phyloP scores from a whole-genome alignment of 1,284 basidiomycete species.

The Austroboletus novae-zelandiae region DNA sequence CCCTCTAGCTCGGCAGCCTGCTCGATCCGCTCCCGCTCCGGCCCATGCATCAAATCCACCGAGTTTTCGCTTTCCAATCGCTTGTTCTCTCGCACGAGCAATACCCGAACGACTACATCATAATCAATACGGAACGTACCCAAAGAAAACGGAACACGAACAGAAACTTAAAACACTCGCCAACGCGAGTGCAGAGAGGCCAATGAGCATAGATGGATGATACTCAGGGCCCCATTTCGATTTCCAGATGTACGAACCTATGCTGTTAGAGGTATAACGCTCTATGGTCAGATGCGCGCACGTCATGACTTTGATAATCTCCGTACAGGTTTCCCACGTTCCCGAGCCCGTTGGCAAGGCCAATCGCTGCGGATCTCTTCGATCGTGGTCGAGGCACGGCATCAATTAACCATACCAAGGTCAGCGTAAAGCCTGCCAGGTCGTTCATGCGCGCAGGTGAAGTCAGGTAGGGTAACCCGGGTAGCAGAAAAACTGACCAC shows the following conservation, averaged over 20 bases:
- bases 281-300: neutral
- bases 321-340: constrained; percentile 37
- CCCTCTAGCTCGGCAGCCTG: constrained; percentile 51
- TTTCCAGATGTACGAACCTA: constrained; percentile 55
- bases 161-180: constrained; percentile 39
- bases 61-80: constrained; percentile 44
- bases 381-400: constrained; percentile 63
- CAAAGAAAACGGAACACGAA: constrained; percentile 15
- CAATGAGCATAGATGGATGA: constrained; percentile 53
- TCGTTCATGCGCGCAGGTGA: neutral
- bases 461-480: neutral
- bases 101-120: constrained; percentile 42
- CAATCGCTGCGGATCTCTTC: constrained; percentile 50
- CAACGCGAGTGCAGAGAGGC: constrained; percentile 40
- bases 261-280: constrained; percentile 25
- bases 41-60: constrained; percentile 39
- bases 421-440: constrained; percentile 52
- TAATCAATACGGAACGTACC: neutral
- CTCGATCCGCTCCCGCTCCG: constrained; percentile 43
- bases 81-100: constrained; percentile 46
- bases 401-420: constrained; percentile 63
- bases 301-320: neutral
- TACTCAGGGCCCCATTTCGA: constrained; percentile 49
- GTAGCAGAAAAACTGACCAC: constrained; percentile 31
- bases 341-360: constrained; percentile 33